Evolutionary conservation across 139 green algal genomes (phyloP).

Genomic region (Desmodesmus armatus): DNA sequence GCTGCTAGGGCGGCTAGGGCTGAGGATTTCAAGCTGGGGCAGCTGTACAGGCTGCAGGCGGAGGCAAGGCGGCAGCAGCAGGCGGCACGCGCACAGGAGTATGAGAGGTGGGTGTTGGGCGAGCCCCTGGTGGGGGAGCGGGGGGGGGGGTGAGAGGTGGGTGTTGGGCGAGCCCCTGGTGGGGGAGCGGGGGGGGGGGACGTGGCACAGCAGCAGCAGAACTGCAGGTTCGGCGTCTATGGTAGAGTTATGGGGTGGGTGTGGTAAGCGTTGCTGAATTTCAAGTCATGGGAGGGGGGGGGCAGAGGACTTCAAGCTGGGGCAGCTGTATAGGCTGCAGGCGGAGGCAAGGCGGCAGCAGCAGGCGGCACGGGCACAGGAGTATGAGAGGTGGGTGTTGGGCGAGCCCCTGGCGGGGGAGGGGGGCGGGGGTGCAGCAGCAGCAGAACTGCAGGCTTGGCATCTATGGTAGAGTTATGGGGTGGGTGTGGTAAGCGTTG

Average conservation of each 20-base stretch:
- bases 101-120: constrained; percentile 29
- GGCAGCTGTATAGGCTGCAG: constrained; percentile 53
- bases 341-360: constrained; percentile 24
- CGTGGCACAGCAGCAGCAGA: too few species aligned
- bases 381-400: constrained; percentile 34
- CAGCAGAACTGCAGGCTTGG: too few species aligned
- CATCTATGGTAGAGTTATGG: too few species aligned
- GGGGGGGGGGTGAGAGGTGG: constrained; percentile 34
- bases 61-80: constrained; percentile 14
- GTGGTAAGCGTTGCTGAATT: too few species aligned
- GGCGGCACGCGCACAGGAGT: constrained; percentile 36
- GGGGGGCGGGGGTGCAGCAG: too few species aligned
- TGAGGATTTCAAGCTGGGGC: constrained; percentile 54
- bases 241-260: too few species aligned
- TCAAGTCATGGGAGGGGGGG: too few species aligned
- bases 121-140: too few species aligned
- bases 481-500: too few species aligned
- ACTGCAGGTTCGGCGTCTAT: too few species aligned
- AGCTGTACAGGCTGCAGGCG: constrained; percentile 54
- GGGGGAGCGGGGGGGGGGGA: constrained; percentile 32
- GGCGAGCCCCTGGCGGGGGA: too few species aligned
- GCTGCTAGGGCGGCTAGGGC: constrained; percentile 38
- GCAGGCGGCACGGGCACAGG: constrained; percentile 32
- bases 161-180: too few species aligned
- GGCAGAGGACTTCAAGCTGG: constrained; percentile 53